A percentile compares a stretch with the other conserved stretches of the same genome.
Conservation (phyloP, 2,329 filamentous ascomycete species). For the Fusarium continuum region DNA sequence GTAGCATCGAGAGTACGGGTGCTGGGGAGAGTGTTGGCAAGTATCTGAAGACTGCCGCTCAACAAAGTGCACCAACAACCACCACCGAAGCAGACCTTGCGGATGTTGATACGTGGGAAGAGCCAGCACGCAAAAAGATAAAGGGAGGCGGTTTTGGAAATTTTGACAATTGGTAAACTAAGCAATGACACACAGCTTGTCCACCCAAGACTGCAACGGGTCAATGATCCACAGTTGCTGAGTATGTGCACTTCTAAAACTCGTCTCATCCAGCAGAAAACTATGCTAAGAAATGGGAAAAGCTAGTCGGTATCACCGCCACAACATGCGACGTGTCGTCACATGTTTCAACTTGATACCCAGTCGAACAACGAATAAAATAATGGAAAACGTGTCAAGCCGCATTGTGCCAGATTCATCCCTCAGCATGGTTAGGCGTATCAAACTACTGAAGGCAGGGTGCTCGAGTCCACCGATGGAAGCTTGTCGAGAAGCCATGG, state of each 20-base stretch:
- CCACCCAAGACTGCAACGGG: background rate
- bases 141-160: slow-evolving; percentile 87
- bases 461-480: slow-evolving; percentile 40
- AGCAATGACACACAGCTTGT: background rate
- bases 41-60: slow-evolving; percentile 73
- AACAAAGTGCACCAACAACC: slow-evolving; percentile 48
- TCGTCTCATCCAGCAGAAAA: slow-evolving; percentile 21
- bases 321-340: slow-evolving; percentile 16
- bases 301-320: background rate
- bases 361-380: background rate
- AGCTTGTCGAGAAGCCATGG: slow-evolving; percentile 32
- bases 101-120: slow-evolving; percentile 71
- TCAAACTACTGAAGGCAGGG: slow-evolving; percentile 44
- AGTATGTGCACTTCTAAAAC: slow-evolving; percentile 25
- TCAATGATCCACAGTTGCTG: slow-evolving; percentile 14
- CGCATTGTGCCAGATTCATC: background rate
- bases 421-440: background rate
- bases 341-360: slow-evolving; percentile 6
- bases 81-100: slow-evolving; percentile 70
- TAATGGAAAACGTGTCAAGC: background rate
- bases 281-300: slow-evolving; percentile 29
- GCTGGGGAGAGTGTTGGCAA: slow-evolving; percentile 71
- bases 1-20: slow-evolving; percentile 60
- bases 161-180: slow-evolving; percentile 84
- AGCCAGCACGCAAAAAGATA: slow-evolving; percentile 82